Percentiles rank a stretch among this genome's conserved stretches.
phyloP scores from a whole-genome alignment of 2,329 filamentous ascomycete species.

The Fusarium coffeatum region DNA sequence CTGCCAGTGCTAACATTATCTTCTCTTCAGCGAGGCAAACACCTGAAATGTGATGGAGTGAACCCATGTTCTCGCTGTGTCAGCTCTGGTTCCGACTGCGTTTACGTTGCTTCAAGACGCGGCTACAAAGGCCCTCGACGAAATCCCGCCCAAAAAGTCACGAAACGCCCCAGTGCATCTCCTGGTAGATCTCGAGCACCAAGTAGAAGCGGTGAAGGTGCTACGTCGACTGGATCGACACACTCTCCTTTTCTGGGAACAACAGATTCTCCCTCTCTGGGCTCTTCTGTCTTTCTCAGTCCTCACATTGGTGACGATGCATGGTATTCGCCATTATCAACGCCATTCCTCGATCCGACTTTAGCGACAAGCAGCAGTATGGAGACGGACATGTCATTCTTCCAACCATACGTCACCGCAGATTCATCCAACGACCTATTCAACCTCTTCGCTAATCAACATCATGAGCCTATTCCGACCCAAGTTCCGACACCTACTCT shows the following conservation, averaged over 20 bases:
- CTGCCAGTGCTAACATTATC: conserved; percentile 14
- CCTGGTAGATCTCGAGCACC: conserved; percentile 33
- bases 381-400: conserved; percentile 27
- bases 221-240: conserved; percentile 57
- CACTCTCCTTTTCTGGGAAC: conserved; percentile 50
- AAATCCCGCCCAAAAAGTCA: conserved; percentile 57
- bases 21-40: conserved; percentile 65
- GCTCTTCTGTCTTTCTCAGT: conserved; percentile 24
- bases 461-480: conserved; percentile 27
- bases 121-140: conserved; percentile 73
- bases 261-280: conserved; percentile 37
- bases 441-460: conserved; percentile 30
- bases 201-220: conserved; percentile 46
- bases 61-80: conserved; percentile 77
- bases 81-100: conserved; percentile 68
- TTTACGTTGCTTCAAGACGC: conserved; percentile 79
- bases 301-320: conserved; percentile 26
- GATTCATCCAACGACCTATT: conserved; percentile 44
- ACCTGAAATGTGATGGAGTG: conserved; percentile 80
- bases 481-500: conserved; percentile 51
- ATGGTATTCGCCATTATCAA: conserved; percentile 38
- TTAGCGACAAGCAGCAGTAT: conserved; percentile 11
- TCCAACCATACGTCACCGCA: conserved; percentile 26
- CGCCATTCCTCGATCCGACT: conserved; percentile 17
- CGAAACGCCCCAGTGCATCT: conserved; percentile 64